phyloP scores from a whole-genome alignment of 768 basidiomycete species.

The Lenzites betulinus region DNA sequence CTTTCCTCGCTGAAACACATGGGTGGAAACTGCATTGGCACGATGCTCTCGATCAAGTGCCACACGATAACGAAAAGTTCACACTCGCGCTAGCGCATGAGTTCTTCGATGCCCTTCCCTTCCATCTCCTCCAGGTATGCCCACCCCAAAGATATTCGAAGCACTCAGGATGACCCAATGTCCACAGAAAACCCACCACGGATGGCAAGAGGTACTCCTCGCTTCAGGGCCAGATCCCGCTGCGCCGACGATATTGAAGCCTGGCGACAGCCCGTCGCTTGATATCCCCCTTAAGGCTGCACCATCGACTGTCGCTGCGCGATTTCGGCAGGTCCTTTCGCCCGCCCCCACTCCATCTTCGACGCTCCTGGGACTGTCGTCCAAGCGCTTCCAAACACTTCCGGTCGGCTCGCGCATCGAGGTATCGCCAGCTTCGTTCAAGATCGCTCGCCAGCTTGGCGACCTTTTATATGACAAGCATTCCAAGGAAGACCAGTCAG shows the following conservation, averaged over 20 bases:
- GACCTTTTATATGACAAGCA: conserved; percentile 49
- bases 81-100: conserved; percentile 94
- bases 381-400: conserved; percentile 67
- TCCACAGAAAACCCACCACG: conserved; percentile 68
- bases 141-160: not conserved
- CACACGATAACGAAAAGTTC: conserved; percentile 50
- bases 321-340: conserved; percentile 68
- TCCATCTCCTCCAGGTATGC: conserved; percentile 83
- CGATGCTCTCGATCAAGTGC: conserved; percentile 69
- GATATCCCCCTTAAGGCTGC: conserved; percentile 14
- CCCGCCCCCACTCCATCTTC: conserved; percentile 55
- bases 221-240: conserved; percentile 46
- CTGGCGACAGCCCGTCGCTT: conserved; percentile 20
- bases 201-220: conserved; percentile 88
- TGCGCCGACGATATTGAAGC: conserved; percentile 30
- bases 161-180: not conserved
- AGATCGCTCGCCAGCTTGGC: conserved; percentile 67
- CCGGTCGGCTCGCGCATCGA: conserved; percentile 78
- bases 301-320: conserved; percentile 16
- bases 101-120: conserved; percentile 95
- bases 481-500: conserved; percentile 40
- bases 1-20: conserved; percentile 27
- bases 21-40: conserved; percentile 65
- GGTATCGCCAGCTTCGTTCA: conserved; percentile 72
- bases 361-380: conserved; percentile 60